Evolutionary conservation across 179 eudicot genomes (phyloP).

Genomic region (Actinidia polygama): DNA sequence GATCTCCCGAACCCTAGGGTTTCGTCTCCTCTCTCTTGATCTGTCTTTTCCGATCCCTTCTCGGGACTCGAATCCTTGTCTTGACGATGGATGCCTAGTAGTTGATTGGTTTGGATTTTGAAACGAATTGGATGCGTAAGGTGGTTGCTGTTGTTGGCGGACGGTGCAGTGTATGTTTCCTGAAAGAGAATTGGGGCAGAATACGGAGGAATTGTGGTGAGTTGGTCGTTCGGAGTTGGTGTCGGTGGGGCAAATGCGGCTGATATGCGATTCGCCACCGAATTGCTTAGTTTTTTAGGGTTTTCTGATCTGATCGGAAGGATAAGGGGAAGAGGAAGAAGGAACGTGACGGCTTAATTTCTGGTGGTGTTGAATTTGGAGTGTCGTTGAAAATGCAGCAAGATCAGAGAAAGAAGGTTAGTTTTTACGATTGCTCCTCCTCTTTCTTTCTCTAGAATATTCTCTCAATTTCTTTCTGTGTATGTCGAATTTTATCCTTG

Average conservation of each 20-base stretch:
- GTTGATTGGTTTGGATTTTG: background rate
- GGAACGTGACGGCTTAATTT: background rate
- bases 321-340: background rate
- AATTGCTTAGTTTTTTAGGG: conserved; percentile 13
- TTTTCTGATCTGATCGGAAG: conserved; percentile 24
- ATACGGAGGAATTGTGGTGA: conserved; percentile 25
- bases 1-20: conserved; percentile 17
- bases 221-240: conserved; percentile 39
- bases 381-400: conserved; percentile 53
- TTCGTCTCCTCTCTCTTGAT: background rate
- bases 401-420: conserved; percentile 80
- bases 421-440: background rate
- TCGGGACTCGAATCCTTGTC: background rate
- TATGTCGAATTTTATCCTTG: conserved; percentile 21
- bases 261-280: conserved; percentile 28
- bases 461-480: background rate
- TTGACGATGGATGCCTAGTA: background rate
- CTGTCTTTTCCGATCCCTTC: background rate
- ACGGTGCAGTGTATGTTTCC: background rate
- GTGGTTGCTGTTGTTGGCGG: conserved; percentile 15
- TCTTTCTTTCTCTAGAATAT: background rate
- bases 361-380: background rate
- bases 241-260: conserved; percentile 63
- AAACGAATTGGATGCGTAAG: conserved; percentile 13
- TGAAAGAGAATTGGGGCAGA: conserved; percentile 8